These are phyloP conservation scores for Calonectria pauciramosa DNA, from an alignment of 2,329 filamentous ascomycete genomes.

Conservation along the genomic window DNA sequence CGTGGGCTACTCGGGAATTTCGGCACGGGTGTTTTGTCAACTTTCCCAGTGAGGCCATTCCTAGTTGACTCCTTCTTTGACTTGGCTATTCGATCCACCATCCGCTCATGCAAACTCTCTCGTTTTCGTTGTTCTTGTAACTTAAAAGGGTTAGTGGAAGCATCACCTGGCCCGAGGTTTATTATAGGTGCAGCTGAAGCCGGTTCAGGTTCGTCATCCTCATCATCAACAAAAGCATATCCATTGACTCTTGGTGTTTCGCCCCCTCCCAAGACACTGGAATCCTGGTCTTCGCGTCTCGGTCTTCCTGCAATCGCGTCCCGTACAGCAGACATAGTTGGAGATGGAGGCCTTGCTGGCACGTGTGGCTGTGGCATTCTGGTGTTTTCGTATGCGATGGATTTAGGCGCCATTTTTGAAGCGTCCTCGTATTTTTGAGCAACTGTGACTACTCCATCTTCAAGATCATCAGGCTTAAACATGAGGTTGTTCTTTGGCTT, in stretches of 20 bases:
- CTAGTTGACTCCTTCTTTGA: slow-evolving; percentile 75
- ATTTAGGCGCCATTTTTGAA: slow-evolving; percentile 82
- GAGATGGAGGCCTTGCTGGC: slow-evolving; percentile 73
- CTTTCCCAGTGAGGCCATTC: slow-evolving; percentile 71
- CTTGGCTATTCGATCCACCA: slow-evolving; percentile 86
- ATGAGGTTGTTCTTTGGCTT: slow-evolving; percentile 87
- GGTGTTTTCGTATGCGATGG: slow-evolving; percentile 87
- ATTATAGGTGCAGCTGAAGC: slow-evolving; percentile 56
- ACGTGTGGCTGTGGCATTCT: slow-evolving; percentile 72
- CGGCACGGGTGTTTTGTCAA: slow-evolving; percentile 73
- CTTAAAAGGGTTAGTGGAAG: slow-evolving; percentile 85
- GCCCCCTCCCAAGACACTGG: slow-evolving; percentile 61
- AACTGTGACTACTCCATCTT: slow-evolving; percentile 72
- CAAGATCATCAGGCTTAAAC: slow-evolving; percentile 80
- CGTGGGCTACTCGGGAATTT: slow-evolving; percentile 77
- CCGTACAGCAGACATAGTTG: slow-evolving; percentile 85
- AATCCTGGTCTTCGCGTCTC: slow-evolving; percentile 73
- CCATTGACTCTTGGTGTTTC: slow-evolving; percentile 94
- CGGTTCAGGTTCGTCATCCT: slow-evolving; percentile 62
- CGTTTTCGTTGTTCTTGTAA: slow-evolving; percentile 81
- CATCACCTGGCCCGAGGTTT: slow-evolving; percentile 70
- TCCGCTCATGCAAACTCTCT: slow-evolving; percentile 85
- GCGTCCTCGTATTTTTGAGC: slow-evolving; percentile 77
- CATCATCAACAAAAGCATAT: slow-evolving; percentile 94
- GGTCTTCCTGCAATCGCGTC: slow-evolving; percentile 86